These are phyloP conservation scores for Vitis vinifera DNA, from an alignment of 164 flowering plant genomes.

Conservation along the genomic window DNA sequence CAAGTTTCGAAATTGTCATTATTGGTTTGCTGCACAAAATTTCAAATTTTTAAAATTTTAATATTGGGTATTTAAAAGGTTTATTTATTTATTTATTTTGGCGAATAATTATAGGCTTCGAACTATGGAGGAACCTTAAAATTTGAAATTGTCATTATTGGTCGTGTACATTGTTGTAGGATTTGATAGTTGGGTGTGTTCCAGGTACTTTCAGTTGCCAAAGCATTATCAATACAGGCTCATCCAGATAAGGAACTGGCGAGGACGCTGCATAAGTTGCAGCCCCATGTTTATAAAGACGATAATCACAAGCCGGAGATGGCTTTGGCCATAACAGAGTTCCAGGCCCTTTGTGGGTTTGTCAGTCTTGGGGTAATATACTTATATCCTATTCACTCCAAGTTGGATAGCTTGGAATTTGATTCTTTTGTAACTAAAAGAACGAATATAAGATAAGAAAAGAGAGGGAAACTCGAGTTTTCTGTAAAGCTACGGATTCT, in stretches of 20 bases:
- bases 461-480: too few species aligned
- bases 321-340: conserved; percentile 84
- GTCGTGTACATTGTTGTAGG: neutral
- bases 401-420: too few species aligned
- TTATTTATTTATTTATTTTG: neutral
- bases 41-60: too few species aligned
- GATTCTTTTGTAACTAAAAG: too few species aligned
- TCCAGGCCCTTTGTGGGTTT: conserved; percentile 92
- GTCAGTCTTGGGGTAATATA: conserved; percentile 60
- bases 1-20: neutral
- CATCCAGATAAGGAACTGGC: conserved; percentile 95
- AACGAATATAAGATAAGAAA: too few species aligned
- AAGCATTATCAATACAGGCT: conserved; percentile 92
- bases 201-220: conserved; percentile 88
- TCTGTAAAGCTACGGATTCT: too few species aligned
- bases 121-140: too few species aligned
- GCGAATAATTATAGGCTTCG: neutral
- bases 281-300: conserved; percentile 70
- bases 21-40: neutral
- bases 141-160: neutral
- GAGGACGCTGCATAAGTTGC: conserved; percentile 44
- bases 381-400: neutral
- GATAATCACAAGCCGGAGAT: conserved; percentile 95
- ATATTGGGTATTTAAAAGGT: too few species aligned
- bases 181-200: conserved; percentile 10